Evolutionary conservation across 2,329 filamentous ascomycete genomes (phyloP).

Genomic region (Falciphora oryzae): DNA sequence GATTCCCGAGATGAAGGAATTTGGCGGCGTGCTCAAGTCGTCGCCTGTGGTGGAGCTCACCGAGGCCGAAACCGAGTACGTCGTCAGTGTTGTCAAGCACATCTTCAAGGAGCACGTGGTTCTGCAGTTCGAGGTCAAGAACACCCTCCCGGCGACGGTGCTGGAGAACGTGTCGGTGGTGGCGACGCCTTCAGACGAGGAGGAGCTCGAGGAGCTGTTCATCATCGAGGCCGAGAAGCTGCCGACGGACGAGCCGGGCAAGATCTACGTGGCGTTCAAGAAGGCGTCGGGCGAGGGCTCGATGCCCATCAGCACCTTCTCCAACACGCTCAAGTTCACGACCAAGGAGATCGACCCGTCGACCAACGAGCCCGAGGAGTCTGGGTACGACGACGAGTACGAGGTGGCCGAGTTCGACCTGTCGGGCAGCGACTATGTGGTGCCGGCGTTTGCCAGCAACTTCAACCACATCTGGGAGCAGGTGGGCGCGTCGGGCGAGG

Average conservation of each 20-base stretch:
- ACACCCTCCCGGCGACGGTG: constrained; percentile 86
- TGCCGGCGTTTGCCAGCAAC: constrained; percentile 89
- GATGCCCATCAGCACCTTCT: constrained; percentile 77
- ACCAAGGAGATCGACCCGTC: constrained; percentile 97
- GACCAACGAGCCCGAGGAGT: constrained; percentile 86
- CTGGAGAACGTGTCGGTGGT: constrained; percentile 84
- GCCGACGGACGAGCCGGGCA: constrained; percentile 78
- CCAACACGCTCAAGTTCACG: constrained; percentile 92
- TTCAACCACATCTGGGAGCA: constrained; percentile 97
- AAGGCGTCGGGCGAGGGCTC: constrained; percentile 69
- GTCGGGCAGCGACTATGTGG: constrained; percentile 84
- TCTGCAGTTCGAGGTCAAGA: constrained; percentile 95
- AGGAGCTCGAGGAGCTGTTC: constrained; percentile 84
- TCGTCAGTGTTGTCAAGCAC: constrained; percentile 90
- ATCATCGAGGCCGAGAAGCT: constrained; percentile 85
- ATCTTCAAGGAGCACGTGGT: constrained; percentile 97
- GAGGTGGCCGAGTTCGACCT: constrained; percentile 92
- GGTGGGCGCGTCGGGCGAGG: constrained; percentile 79
- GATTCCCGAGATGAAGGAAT: constrained; percentile 86
- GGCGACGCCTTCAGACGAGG: constrained; percentile 73
- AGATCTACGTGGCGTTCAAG: constrained; percentile 92
- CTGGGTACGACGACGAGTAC: constrained; percentile 95
- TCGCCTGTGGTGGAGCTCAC: constrained; percentile 82
- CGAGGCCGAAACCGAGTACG: constrained; percentile 95
- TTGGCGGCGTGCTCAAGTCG: constrained; percentile 88